Evolutionary conservation across 768 basidiomycete genomes (phyloP).

Genomic region (Collybiopsis luxurians): DNA sequence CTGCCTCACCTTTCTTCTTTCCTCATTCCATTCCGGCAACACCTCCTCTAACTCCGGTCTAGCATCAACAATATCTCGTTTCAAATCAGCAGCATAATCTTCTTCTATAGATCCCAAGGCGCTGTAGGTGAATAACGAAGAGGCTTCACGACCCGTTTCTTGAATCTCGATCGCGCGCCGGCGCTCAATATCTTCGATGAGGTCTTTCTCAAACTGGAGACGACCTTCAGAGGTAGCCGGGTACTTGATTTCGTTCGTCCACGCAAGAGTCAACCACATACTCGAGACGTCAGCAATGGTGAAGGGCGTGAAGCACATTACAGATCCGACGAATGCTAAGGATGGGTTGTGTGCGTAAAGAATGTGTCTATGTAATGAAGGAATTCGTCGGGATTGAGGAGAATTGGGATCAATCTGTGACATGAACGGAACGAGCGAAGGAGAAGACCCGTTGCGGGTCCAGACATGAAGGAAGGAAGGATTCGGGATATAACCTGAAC

Average conservation of each 20-base stretch:
- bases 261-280: constrained; percentile 46
- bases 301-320: constrained; percentile 46
- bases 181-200: constrained; percentile 24
- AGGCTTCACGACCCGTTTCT: constrained; percentile 16
- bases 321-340: constrained; percentile 42
- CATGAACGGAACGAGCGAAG: constrained; percentile 34
- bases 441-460: constrained; percentile 3
- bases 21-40: constrained; percentile 35
- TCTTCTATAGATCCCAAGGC: constrained; percentile 32
- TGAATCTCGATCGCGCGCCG: constrained; percentile 9
- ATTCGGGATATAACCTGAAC: constrained; percentile 45
- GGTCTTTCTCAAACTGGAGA: constrained; percentile 34
- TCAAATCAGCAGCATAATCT: constrained; percentile 31
- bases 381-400: constrained; percentile 34
- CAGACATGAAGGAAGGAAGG: constrained; percentile 28
- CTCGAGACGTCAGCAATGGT: constrained; percentile 46
- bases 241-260: constrained; percentile 29
- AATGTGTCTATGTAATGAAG: constrained; percentile 41
- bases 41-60: constrained; percentile 25
- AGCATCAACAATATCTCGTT: constrained; percentile 28
- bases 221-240: constrained; percentile 30
- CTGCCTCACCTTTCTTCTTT: constrained; percentile 27
- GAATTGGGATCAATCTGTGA: constrained; percentile 21
- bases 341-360: constrained; percentile 45
- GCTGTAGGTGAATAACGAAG: constrained; percentile 34